Percentiles rank a stretch among this genome's conserved stretches.
These are phyloP conservation scores for Xenosphaeropsis pyriputrescens DNA, from an alignment of 2,329 filamentous ascomycete genomes.

Conservation along the genomic window DNA sequence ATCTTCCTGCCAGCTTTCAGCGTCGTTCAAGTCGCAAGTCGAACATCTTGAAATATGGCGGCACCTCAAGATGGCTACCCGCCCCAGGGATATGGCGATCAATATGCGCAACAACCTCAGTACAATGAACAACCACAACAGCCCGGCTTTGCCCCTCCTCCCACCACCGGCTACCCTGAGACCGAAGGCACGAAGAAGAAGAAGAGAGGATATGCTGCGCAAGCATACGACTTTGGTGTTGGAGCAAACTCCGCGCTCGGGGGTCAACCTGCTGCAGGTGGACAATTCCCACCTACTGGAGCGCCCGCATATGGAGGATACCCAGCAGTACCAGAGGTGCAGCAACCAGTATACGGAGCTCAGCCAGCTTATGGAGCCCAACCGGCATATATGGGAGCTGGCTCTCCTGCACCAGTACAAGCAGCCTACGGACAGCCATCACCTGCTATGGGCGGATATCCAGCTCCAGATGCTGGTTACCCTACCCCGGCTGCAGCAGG, in stretches of 20 bases:
- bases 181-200: constrained; percentile 54
- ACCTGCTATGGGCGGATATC: constrained; percentile 35
- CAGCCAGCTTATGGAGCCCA: constrained; percentile 12
- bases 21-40: background rate
- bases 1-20: constrained; percentile 3
- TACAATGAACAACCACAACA: constrained; percentile 22
- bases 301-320: constrained; percentile 20
- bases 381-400: background rate
- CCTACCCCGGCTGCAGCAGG: constrained; percentile 30
- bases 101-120: constrained; percentile 26
- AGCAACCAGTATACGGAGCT: constrained; percentile 13
- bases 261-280: constrained; percentile 47
- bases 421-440: constrained; percentile 21
- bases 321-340: constrained; percentile 12
- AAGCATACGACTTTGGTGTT: constrained; percentile 83
- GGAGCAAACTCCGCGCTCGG: constrained; percentile 66
- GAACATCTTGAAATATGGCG: constrained; percentile 21
- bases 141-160: constrained; percentile 16
- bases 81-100: constrained; percentile 29
- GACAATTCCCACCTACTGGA: constrained; percentile 24
- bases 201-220: constrained; percentile 87
- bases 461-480: constrained; percentile 54
- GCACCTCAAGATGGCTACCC: constrained; percentile 34
- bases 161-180: constrained; percentile 17
- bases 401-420: constrained; percentile 18